phyloP scores from a whole-genome alignment of 768 basidiomycete genomes.

The Tubosaeta sp. region DNA sequence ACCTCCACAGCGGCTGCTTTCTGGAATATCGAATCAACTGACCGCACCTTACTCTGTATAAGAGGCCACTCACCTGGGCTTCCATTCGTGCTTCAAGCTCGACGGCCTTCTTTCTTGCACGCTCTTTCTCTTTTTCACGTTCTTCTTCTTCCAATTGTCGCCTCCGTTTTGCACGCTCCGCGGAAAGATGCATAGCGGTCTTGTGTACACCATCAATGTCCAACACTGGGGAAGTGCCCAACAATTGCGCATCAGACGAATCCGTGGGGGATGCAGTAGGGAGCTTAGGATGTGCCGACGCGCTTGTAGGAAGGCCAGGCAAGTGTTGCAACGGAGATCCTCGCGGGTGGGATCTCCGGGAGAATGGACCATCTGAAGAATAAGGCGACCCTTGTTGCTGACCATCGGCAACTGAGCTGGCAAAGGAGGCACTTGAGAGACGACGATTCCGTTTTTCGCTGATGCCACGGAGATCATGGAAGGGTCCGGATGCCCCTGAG shows the following conservation, averaged over 20 bases:
- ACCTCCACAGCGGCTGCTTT: slow-evolving; percentile 38
- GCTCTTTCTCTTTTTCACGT: slow-evolving; percentile 72
- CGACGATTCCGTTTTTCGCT: slow-evolving; percentile 21
- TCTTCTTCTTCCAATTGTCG: slow-evolving; percentile 82
- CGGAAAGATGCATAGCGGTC: slow-evolving; percentile 78
- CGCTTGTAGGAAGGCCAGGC: slow-evolving; percentile 21
- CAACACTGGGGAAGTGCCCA: slow-evolving; percentile 26
- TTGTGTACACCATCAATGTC: slow-evolving; percentile 67
- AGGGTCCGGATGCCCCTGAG: slow-evolving; percentile 5
- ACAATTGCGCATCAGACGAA: slow-evolving; percentile 31
- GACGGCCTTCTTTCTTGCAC: slow-evolving; percentile 74
- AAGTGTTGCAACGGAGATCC: slow-evolving; percentile 39
- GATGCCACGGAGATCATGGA: slow-evolving; percentile 15
- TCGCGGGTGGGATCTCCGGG: slow-evolving; percentile 38
- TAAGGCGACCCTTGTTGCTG: slow-evolving; percentile 19
- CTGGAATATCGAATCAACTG: slow-evolving; percentile 17
- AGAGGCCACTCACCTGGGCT: slow-evolving; percentile 15
- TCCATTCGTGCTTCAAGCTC: slow-evolving; percentile 65
- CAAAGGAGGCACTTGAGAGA: slow-evolving; percentile 20
- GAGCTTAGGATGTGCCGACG: slow-evolving; percentile 26
- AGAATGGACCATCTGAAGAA: slow-evolving; percentile 17
- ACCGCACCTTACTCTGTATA: slow-evolving; percentile 4
- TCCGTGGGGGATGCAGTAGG: slow-evolving; percentile 41
- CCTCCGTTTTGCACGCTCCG: slow-evolving; percentile 76
- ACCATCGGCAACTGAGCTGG: slow-evolving; percentile 19